Base-by-base conservation (phyloP, 768 basidiomycete species). In the Boletus speciosus region DNA sequence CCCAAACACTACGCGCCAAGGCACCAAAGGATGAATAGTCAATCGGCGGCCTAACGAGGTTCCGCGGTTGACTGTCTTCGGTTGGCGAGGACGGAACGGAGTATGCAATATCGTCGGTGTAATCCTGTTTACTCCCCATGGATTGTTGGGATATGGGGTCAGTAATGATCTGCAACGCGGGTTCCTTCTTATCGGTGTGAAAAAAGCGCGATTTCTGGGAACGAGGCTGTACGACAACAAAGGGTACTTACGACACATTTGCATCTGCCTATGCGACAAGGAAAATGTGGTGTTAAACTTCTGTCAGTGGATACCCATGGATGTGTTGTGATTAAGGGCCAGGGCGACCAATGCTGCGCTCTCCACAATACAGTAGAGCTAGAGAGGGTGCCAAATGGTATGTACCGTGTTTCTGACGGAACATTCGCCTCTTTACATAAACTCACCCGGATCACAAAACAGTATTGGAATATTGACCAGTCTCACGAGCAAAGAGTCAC, bases 21-120 rank as follows among this genome's bases (percentile, higher is more conserved):
- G 80, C 81, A 6, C 46, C 41, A 5, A 73, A 61, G n/a, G 89
- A 89, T 11, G 78, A 78, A 62, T 82, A 92, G 35, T 79, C 77
- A 60, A 93, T 84, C 16, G 81, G 77, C 4, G 90, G 90, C 3
- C 88, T 70, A 15, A 59, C 58, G 2, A 37, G 1, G 6, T 51
- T 37, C 9, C 43, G 55, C 2, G 34, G 2, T 25, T 23, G 52
- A 29, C 1, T 32, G 2, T 50, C 55, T 38, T 47, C 62, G 19
- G 4, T 44, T 14, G 51, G 47, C n/a, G 16, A 41, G 16, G 21
- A 38, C 7, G 35, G 56, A 42, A 21, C 12, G 10, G 41, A 21
- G 40, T 43, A 45, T 2, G 25, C 29, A 16, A 19, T 19, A 3
- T 64, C 64, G 35, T 68, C 62, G 16, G 51, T 37, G 37, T 38